Conservation (phyloP, 345 rosid species). For the Clarkia xantiana region DNA sequence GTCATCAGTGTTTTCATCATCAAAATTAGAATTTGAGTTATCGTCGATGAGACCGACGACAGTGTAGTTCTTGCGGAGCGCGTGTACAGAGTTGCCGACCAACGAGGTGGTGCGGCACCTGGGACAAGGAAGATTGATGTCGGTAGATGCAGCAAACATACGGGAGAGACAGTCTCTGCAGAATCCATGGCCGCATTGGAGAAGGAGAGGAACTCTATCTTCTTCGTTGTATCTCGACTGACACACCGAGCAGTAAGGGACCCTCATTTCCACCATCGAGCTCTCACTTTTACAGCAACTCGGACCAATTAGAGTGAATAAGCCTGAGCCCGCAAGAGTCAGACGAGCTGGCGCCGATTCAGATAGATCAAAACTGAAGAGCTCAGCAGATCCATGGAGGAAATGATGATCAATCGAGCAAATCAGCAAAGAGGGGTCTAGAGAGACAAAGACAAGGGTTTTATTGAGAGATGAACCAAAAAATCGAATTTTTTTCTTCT, state of each 20-base stretch:
- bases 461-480: background rate
- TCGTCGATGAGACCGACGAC: constrained; percentile 62
- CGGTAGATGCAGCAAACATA: constrained; percentile 80
- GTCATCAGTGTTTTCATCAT: constrained; percentile 58
- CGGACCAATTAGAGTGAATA: background rate
- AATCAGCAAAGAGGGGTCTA: background rate
- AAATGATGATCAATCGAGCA: background rate
- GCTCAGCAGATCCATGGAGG: constrained; percentile 4
- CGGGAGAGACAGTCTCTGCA: constrained; percentile 77
- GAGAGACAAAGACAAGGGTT: constrained; percentile 5
- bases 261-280: constrained; percentile 28
- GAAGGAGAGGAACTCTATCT: constrained; percentile 76
- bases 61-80: constrained; percentile 76
- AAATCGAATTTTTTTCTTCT: too few species aligned
- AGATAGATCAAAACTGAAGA: constrained; percentile 4
- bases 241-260: constrained; percentile 84
- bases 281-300: background rate
- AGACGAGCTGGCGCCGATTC: background rate
- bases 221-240: constrained; percentile 86
- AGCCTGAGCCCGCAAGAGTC: background rate
- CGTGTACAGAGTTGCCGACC: constrained; percentile 84
- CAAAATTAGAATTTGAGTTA: constrained; percentile 33
- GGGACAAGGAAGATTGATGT: constrained; percentile 68
- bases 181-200: constrained; percentile 93
- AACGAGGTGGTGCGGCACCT: constrained; percentile 82